Conservation (phyloP, 2,329 filamentous ascomycete species). For the Calonectria montana region DNA sequence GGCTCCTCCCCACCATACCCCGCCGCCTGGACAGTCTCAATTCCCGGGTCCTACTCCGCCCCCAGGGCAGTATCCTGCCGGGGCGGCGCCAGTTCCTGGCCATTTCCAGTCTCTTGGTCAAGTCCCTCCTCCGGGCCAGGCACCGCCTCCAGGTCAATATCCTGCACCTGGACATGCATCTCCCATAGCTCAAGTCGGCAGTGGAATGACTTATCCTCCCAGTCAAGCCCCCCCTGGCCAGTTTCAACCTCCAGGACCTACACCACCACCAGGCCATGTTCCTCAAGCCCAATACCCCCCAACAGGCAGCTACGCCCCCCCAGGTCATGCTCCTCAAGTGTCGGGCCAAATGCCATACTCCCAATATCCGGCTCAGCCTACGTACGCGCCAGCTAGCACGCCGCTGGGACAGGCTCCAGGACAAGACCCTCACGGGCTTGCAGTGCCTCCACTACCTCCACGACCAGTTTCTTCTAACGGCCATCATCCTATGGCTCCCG, state of each 20-base stretch:
- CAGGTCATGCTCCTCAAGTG: constrained; percentile 29
- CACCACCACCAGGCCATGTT: background rate
- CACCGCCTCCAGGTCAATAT: background rate
- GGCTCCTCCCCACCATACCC: constrained; percentile 18
- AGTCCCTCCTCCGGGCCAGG: background rate
- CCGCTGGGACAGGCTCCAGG: constrained; percentile 19
- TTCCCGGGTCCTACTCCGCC: background rate
- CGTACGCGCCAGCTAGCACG: constrained; percentile 30
- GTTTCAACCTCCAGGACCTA: background rate
- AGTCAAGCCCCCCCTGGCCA: background rate
- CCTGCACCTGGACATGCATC: background rate
- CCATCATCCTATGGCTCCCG: constrained; percentile 24
- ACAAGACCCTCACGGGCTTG: constrained; percentile 24
- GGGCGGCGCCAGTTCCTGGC: background rate
- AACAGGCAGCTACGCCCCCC: background rate
- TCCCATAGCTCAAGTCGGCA: background rate
- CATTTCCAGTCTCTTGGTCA: constrained; percentile 7
- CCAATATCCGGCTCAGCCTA: constrained; percentile 37
- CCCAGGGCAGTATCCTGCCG: background rate
- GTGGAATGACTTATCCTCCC: background rate
- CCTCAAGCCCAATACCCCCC: constrained; percentile 1
- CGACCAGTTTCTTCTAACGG: constrained; percentile 39
- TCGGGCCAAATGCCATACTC: constrained; percentile 1
- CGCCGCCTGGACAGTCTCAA: constrained; percentile 2
- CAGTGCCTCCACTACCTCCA: constrained; percentile 44